phyloP scores from a whole-genome alignment of 106 monocot genomes.

The Acorus calamus region DNA sequence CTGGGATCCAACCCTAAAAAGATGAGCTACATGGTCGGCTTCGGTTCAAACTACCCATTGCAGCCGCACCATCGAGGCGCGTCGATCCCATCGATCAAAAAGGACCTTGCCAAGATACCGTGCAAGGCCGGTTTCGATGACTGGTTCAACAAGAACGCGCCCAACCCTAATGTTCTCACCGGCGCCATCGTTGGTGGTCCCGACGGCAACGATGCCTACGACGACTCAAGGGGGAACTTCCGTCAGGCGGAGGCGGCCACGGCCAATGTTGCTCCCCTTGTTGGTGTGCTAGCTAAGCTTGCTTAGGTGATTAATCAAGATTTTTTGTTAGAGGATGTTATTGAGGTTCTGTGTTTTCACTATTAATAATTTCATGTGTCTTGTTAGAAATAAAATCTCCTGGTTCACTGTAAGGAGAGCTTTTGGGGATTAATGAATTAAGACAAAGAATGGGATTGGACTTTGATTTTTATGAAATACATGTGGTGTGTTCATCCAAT shows the following conservation, averaged over 20 bases:
- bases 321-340: too few species aligned
- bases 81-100: constrained; percentile 40
- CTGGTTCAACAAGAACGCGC: constrained; percentile 19
- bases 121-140: constrained; percentile 32
- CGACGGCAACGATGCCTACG: constrained; percentile 35
- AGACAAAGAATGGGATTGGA: too few species aligned
- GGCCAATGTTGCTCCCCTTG: constrained; percentile 28
- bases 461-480: too few species aligned
- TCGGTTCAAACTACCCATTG: constrained; percentile 25
- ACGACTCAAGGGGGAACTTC: constrained; percentile 23
- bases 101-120: constrained; percentile 3
- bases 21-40: constrained; percentile 62
- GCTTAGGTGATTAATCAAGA: too few species aligned
- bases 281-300: constrained; percentile 44
- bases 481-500: too few species aligned
- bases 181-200: constrained; percentile 63
- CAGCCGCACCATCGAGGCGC: constrained; percentile 52
- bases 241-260: constrained; percentile 42
- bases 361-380: too few species aligned
- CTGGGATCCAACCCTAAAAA: constrained; percentile 41
- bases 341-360: too few species aligned
- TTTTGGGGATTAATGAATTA: too few species aligned
- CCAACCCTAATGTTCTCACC: constrained; percentile 48
- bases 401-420: too few species aligned
- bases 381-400: too few species aligned